Percentiles rank a stretch among this genome's conserved stretches.
Conservation (phyloP, 495 filamentous ascomycete genomes). For the Aspergillus ostianus region DNA sequence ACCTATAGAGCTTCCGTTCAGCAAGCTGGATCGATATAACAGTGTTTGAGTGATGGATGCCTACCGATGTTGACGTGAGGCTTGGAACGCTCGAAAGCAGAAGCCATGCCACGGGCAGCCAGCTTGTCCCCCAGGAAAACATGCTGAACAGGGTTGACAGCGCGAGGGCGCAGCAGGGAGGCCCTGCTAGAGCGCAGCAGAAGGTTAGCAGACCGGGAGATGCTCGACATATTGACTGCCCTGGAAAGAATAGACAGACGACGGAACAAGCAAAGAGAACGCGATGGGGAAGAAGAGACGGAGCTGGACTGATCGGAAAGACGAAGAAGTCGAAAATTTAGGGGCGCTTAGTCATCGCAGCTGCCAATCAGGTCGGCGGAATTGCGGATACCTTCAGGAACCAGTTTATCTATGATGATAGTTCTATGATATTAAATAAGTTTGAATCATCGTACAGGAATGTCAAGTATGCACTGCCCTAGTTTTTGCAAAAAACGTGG, state of each 20-base stretch:
- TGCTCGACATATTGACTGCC: slow-evolving; percentile 59
- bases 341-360: slow-evolving; percentile 40
- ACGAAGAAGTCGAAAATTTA: slow-evolving; percentile 37
- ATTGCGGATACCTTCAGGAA: slow-evolving; percentile 33
- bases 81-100: slow-evolving; percentile 84
- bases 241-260: slow-evolving; percentile 32
- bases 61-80: slow-evolving; percentile 97
- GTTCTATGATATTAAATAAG: too few species aligned
- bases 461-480: too few species aligned
- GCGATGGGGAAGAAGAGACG: slow-evolving; percentile 30
- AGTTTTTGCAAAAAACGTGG: too few species aligned
- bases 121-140: slow-evolving; percentile 65
- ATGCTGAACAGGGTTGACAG: slow-evolving; percentile 67
- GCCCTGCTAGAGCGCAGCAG: slow-evolving; percentile 67
- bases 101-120: slow-evolving; percentile 69
- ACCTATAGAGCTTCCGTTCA: slow-evolving; percentile 47
- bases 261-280: slow-evolving; percentile 37
- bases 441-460: too few species aligned
- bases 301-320: slow-evolving; percentile 21
- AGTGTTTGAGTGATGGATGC: slow-evolving; percentile 9
- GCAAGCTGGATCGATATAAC: neutral
- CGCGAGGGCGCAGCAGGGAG: slow-evolving; percentile 58
- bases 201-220: slow-evolving; percentile 64
- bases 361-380: slow-evolving; percentile 35
- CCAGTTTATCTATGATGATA: too few species aligned